These are phyloP conservation scores for Camelina laxa DNA, from an alignment of 345 rosid genomes.

Conservation along the genomic window DNA sequence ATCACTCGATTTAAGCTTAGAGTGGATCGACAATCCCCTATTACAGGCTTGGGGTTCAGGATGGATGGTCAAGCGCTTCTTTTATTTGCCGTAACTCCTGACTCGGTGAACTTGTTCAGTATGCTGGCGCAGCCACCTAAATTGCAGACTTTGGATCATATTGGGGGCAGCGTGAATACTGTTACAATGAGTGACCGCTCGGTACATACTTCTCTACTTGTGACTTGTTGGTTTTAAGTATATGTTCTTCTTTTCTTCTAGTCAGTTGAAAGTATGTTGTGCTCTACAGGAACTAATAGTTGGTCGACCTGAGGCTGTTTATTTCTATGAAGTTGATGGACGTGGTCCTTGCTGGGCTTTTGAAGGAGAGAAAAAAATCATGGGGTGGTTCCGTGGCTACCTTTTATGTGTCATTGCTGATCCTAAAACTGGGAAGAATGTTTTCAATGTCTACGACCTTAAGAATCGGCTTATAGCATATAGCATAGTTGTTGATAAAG, in stretches of 20 bases:
- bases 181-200: slow-evolving; percentile 91
- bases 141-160: slow-evolving; percentile 81
- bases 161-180: slow-evolving; percentile 70
- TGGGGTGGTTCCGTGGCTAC: slow-evolving; percentile 98
- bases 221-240: slow-evolving; percentile 1
- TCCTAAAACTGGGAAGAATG: slow-evolving; percentile 73
- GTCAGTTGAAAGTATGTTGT: slow-evolving; percentile 21
- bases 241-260: slow-evolving; percentile 20
- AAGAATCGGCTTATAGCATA: slow-evolving; percentile 91
- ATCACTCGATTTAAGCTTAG: slow-evolving; percentile 88
- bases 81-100: slow-evolving; percentile 80
- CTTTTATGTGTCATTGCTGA: slow-evolving; percentile 88
- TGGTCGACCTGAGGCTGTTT: slow-evolving; percentile 97
- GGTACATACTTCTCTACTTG: slow-evolving; percentile 49
- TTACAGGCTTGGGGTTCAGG: slow-evolving; percentile 86
- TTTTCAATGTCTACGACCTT: slow-evolving; percentile 87
- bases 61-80: slow-evolving; percentile 91
- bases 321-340: slow-evolving; percentile 94
- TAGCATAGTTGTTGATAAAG: slow-evolving; percentile 77
- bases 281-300: slow-evolving; percentile 78
- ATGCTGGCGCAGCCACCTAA: slow-evolving; percentile 77
- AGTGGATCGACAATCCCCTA: slow-evolving; percentile 56
- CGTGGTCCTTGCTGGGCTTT: slow-evolving; percentile 99
- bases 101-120: slow-evolving; percentile 74
- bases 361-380: slow-evolving; percentile 91